phyloP scores from a whole-genome alignment of 805 yeast species.

The Candida krabiensis region DNA sequence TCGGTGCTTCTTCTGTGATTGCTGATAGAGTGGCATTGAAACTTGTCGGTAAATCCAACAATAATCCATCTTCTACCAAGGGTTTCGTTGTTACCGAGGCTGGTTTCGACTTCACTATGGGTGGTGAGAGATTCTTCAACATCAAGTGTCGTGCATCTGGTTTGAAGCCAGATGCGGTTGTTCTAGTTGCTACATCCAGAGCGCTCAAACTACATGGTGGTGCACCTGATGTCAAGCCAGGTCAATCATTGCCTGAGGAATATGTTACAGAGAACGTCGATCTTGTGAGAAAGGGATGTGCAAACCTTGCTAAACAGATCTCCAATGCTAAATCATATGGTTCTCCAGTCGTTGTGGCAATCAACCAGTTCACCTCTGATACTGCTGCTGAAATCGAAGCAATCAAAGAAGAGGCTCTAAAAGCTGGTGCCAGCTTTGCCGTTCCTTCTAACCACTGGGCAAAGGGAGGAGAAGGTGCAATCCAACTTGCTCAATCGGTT shows the following conservation, averaged over 20 bases:
- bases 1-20: conserved; percentile 81
- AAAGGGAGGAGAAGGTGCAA: conserved; percentile 81
- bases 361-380: conserved; percentile 76
- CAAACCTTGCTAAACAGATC: conserved; percentile 77
- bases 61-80: conserved; percentile 40
- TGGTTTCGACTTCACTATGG: conserved; percentile 90
- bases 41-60: conserved; percentile 55
- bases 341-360: conserved; percentile 79
- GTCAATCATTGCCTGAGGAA: conserved; percentile 73
- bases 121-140: conserved; percentile 84
- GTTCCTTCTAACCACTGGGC: conserved; percentile 86
- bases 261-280: conserved; percentile 72
- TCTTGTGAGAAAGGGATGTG: conserved; percentile 65
- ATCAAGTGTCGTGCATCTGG: conserved; percentile 85
- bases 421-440: conserved; percentile 80
- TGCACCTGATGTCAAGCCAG: conserved; percentile 86
- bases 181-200: conserved; percentile 80
- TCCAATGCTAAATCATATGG: conserved; percentile 70
- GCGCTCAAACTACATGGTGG: conserved; percentile 88
- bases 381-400: conserved; percentile 66
- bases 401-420: conserved; percentile 63
- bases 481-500: conserved; percentile 70
- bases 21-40: conserved; percentile 84
- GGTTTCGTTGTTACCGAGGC: conserved; percentile 88
- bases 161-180: conserved; percentile 71